Evolutionary conservation across 768 basidiomycete species (phyloP).

Genomic region (Amanita pseudoporphyria): DNA sequence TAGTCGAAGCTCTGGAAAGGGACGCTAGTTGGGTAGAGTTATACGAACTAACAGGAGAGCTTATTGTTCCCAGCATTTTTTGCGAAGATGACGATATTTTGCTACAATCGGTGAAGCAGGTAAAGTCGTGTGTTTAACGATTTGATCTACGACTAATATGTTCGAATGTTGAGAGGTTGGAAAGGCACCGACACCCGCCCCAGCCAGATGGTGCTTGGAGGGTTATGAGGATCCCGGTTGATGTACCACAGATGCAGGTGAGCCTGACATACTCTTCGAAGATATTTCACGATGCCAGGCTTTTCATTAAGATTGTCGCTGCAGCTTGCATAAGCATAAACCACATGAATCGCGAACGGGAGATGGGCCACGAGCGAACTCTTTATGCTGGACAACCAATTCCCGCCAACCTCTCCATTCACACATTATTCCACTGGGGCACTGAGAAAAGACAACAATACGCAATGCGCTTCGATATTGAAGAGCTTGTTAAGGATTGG

Average conservation of each 20-base stretch:
- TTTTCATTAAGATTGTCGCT: constrained; percentile 49
- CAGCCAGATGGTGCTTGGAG: constrained; percentile 48
- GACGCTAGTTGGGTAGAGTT: constrained; percentile 60
- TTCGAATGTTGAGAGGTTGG: constrained; percentile 25
- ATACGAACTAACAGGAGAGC: constrained; percentile 64
- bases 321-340: constrained; percentile 43
- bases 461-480: constrained; percentile 69
- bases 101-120: constrained; percentile 23
- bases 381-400: constrained; percentile 87
- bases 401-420: constrained; percentile 53
- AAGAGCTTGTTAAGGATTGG: constrained; percentile 80
- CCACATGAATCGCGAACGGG: constrained; percentile 25
- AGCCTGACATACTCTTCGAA: constrained; percentile 43
- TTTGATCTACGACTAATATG: not conserved
- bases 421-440: constrained; percentile 75
- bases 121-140: constrained; percentile 4
- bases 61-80: constrained; percentile 40
- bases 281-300: constrained; percentile 31
- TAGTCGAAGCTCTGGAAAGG: constrained; percentile 50
- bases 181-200: constrained; percentile 31
- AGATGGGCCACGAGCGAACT: constrained; percentile 20
- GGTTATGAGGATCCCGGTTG: constrained; percentile 68
- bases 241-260: constrained; percentile 65
- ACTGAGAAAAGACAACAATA: constrained; percentile 34
- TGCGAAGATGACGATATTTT: constrained; percentile 22